phyloP scores from a whole-genome alignment of 2,329 filamentous ascomycete genomes.

The Magnaporthiopsis rhizophila region DNA sequence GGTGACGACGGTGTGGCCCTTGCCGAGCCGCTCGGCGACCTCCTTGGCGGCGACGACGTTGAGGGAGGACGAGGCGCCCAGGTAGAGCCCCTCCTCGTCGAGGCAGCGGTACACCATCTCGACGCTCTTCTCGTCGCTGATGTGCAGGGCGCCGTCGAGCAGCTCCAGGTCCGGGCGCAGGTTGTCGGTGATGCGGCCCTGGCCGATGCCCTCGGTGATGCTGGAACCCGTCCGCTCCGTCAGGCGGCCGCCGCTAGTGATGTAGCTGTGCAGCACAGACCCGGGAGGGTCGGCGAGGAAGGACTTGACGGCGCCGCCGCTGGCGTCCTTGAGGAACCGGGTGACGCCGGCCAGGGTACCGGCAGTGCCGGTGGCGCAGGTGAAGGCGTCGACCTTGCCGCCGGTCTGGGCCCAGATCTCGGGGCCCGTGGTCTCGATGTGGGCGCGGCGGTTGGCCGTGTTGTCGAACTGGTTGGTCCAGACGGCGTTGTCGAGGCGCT shows the following conservation, averaged over 20 bases:
- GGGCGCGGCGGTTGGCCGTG: slow-evolving; percentile 82
- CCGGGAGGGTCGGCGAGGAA: slow-evolving; percentile 93
- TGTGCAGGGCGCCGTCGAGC: slow-evolving; percentile 75
- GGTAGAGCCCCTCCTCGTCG: slow-evolving; percentile 90
- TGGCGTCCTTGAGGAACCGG: slow-evolving; percentile 78
- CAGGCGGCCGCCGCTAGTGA: slow-evolving; percentile 75
- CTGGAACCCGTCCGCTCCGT: slow-evolving; percentile 74
- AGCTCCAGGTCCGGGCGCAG: slow-evolving; percentile 75
- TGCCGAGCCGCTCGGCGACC: slow-evolving; percentile 82
- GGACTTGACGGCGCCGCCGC: slow-evolving; percentile 69
- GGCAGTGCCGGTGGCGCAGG: slow-evolving; percentile 86
- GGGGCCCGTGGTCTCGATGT: slow-evolving; percentile 93
- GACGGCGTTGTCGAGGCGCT: slow-evolving; percentile 74
- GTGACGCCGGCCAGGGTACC: slow-evolving; percentile 88
- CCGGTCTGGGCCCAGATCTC: slow-evolving; percentile 93
- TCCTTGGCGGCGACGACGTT: slow-evolving; percentile 96
- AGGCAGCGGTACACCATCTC: slow-evolving; percentile 96
- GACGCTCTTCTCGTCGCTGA: slow-evolving; percentile 89
- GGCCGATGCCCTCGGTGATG: slow-evolving; percentile 96
- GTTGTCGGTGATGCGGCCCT: slow-evolving; percentile 95
- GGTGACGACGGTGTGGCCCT: slow-evolving; percentile 85
- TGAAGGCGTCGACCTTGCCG: slow-evolving; percentile 86
- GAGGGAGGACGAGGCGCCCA: slow-evolving; percentile 86
- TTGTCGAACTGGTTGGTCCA: slow-evolving; percentile 99
- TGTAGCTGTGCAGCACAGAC: slow-evolving; percentile 86